Evolutionary conservation across 2,329 filamentous ascomycete genomes (phyloP), one percentile per base, ranked within the genome.

Genomic region (Phaeosphaeriaceae sp.): DNA sequence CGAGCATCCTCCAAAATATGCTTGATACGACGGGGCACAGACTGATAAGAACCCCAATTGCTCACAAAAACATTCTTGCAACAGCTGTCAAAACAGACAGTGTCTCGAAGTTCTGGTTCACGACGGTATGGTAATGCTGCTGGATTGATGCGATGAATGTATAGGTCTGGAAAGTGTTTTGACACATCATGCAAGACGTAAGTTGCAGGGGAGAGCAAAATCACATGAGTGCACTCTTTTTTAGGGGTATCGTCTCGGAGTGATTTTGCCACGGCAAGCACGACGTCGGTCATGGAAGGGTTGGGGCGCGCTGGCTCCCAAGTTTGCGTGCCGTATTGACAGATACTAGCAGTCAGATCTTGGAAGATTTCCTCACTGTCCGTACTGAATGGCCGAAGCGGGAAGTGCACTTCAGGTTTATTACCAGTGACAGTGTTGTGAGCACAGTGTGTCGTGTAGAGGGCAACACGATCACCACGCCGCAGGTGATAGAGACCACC

Each of bases 391-490:
- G 46, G 38, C 13, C 50, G 41, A 7, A 71, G 40, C 15, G 68
- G 61, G 36, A 58, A 59, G 3, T 65, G 43, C 8, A 58, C n/a
- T 7, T 70, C 66, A 17, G 65, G 65, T 20, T 54, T 50, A 30
- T 58, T 70, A 15, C 65, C 59, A 6, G 61, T 63, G 23, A 67
- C 57, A 8, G 50, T 21, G 9, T 58, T 60, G 37, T 70, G 67
- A 16, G 60, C 67, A 33, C 67, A 70, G 34, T 70, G 64, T 1
- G 68, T 70, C 1, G 64, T 61, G 39, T 64, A 71, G 18, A 71
- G 45, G 2, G 64, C 66, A 28, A 70, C 17, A 13, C 67, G 64
- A 42, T 71, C 68, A 16, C 48, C 54, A 2, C 35, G 42, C 16
- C 46, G 41, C 15, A 70, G 40, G 29, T 64, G 53, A 28, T 60